Percentiles rank a stretch among this genome's conserved stretches.
These are phyloP conservation scores for Tephrocybe sp. DNA, from an alignment of 768 basidiomycete species.

Conservation along the genomic window DNA sequence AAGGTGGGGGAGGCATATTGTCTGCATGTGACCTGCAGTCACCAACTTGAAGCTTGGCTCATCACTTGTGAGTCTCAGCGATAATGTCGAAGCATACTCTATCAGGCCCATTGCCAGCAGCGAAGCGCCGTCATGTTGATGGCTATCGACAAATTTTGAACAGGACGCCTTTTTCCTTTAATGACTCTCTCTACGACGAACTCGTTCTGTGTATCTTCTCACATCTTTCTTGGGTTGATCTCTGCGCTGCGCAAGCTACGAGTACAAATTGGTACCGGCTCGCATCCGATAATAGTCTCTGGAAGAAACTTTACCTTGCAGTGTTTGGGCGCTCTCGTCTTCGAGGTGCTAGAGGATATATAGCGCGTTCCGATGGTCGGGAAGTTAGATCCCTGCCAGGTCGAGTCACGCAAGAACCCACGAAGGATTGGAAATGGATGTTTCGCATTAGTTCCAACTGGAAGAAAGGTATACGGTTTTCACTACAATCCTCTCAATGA, in stretches of 20 bases:
- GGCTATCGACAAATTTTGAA: not conserved
- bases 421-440: slow-evolving; percentile 84
- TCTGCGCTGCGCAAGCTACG: slow-evolving; percentile 62
- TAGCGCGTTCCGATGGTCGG: slow-evolving; percentile 54
- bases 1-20: slow-evolving; percentile 49
- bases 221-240: slow-evolving; percentile 62
- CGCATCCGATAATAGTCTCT: slow-evolving; percentile 69
- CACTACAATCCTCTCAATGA: not conserved
- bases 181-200: slow-evolving; percentile 70
- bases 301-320: slow-evolving; percentile 64
- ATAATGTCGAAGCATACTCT: slow-evolving; percentile 53
- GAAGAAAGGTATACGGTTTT: slow-evolving; percentile 60
- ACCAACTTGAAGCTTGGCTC: not conserved
- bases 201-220: slow-evolving; percentile 75
- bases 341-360: slow-evolving; percentile 65
- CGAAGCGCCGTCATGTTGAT: slow-evolving; percentile 53
- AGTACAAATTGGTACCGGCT: slow-evolving; percentile 70
- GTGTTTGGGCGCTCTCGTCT: slow-evolving; percentile 69
- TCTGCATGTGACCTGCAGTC: slow-evolving; percentile 1
- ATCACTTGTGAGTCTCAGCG: not conserved
- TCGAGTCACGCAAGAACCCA: slow-evolving; percentile 38
- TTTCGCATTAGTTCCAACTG: slow-evolving; percentile 83
- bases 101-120: slow-evolving; percentile 49
- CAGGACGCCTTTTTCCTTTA: slow-evolving; percentile 39
- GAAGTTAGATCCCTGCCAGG: slow-evolving; percentile 61